Percentiles rank a stretch among this genome's conserved stretches.
Evolutionary conservation across 352 stramenopile genomes (phyloP).

Genomic region (Thraustochytrium striatum): DNA sequence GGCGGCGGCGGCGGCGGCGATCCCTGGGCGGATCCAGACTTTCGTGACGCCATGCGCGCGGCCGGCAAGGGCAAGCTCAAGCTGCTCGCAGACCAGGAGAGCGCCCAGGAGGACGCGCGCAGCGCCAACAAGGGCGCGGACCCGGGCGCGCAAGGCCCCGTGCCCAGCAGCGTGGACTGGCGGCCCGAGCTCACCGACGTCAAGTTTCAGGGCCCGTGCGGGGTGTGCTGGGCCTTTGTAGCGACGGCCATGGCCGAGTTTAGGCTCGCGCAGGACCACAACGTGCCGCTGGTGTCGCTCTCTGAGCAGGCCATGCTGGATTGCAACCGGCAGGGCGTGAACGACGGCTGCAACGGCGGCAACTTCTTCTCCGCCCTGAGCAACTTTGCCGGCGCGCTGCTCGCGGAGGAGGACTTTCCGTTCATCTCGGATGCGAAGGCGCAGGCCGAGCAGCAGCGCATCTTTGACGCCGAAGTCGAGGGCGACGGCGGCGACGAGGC

Average conservation of each 20-base stretch:
- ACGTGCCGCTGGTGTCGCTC: slow-evolving; percentile 1
- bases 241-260: slow-evolving; percentile 10
- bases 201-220: slow-evolving; percentile 33
- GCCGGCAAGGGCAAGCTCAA: too few species aligned
- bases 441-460: background rate
- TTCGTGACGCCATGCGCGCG: too few species aligned
- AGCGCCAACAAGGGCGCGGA: too few species aligned
- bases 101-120: too few species aligned
- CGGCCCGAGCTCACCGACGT: slow-evolving; percentile 30
- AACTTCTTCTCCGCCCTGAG: slow-evolving; percentile 21
- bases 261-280: slow-evolving; percentile 6
- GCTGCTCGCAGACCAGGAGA: too few species aligned
- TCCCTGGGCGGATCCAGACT: too few species aligned
- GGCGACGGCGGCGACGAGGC: background rate
- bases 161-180: slow-evolving; percentile 12
- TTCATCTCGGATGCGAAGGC: background rate
- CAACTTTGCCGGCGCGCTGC: background rate
- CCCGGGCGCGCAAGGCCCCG: too few species aligned
- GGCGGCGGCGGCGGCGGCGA: too few species aligned
- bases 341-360: slow-evolving; percentile 16
- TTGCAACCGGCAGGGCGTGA: slow-evolving; percentile 5
- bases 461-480: background rate
- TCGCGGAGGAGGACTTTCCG: background rate
- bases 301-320: slow-evolving; percentile 39
- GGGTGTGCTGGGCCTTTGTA: slow-evolving; percentile 41